phyloP scores from a whole-genome alignment of 2,329 filamentous ascomycete genomes.

The Ascosphaera pollenicola region DNA sequence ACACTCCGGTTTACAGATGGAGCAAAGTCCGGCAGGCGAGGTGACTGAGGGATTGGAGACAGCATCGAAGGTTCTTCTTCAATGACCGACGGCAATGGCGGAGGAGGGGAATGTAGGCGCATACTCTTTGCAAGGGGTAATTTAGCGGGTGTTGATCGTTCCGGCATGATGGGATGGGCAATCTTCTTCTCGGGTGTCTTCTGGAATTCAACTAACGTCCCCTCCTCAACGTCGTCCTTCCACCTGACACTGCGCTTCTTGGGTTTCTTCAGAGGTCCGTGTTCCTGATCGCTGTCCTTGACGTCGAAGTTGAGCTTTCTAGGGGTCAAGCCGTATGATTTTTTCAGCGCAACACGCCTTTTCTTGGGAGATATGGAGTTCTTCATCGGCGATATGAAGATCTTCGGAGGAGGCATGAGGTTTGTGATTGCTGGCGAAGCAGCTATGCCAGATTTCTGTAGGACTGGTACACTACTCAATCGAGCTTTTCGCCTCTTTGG shows the following conservation, averaged over 20 bases:
- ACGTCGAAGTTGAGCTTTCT: constrained; percentile 36
- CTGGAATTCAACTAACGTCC: constrained; percentile 71
- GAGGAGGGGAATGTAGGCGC: too few species aligned
- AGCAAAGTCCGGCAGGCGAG: too few species aligned
- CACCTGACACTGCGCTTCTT: constrained; percentile 64
- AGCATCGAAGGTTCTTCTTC: too few species aligned
- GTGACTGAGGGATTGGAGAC: too few species aligned
- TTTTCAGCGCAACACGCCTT: constrained; percentile 42
- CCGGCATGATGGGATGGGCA: too few species aligned
- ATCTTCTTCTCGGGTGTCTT: constrained; percentile 53
- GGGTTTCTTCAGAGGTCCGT: constrained; percentile 22
- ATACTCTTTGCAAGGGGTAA: too few species aligned
- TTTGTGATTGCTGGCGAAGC: constrained; percentile 5
- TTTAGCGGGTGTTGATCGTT: too few species aligned
- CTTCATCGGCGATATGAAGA: constrained; percentile 31
- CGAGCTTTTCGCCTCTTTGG: constrained; percentile 42
- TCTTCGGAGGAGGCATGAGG: constrained; percentile 1
- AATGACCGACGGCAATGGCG: too few species aligned
- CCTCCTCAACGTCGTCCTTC: constrained; percentile 77
- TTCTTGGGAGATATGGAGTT: constrained; percentile 61
- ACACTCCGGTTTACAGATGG: too few species aligned
- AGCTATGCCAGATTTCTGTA: constrained; percentile 18
- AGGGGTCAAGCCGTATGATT: constrained; percentile 61
- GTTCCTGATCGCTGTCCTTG: constrained; percentile 22
- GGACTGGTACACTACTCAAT: too few species aligned